Evolutionary conservation across 768 basidiomycete genomes (phyloP).

Genomic region (Tubosaeta sp.): DNA sequence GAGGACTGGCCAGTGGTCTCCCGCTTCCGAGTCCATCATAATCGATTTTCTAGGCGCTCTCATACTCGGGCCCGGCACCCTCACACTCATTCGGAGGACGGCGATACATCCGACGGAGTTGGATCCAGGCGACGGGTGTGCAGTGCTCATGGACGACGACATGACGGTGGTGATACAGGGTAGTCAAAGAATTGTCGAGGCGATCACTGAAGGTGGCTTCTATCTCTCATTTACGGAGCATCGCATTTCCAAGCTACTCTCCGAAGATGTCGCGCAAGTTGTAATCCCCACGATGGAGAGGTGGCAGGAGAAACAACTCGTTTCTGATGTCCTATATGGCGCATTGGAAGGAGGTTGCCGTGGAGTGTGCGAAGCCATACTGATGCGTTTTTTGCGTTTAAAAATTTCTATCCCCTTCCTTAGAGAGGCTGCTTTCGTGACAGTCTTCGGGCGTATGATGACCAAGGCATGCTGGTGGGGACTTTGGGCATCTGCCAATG

Average conservation of each 20-base stretch:
- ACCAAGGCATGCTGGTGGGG: conserved; percentile 10
- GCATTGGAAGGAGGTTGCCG: conserved; percentile 12
- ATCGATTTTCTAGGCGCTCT: conserved; percentile 10
- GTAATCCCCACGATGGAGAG: neutral
- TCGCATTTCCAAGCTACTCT: neutral
- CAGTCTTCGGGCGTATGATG: conserved; percentile 7
- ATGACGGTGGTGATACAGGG: conserved; percentile 12
- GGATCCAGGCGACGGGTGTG: conserved; percentile 11
- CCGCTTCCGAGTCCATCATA: conserved; percentile 1
- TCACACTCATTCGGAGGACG: conserved; percentile 13
- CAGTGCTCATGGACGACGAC: conserved; percentile 18
- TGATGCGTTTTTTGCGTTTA: conserved; percentile 11
- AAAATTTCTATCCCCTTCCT: conserved; percentile 4
- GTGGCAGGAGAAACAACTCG: conserved; percentile 6
- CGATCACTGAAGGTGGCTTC: conserved; percentile 19
- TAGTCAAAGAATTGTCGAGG: conserved; percentile 13
- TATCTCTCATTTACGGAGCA: conserved; percentile 11
- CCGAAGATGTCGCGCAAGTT: neutral
- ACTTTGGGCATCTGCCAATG: conserved; percentile 4
- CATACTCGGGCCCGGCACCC: conserved; percentile 15
- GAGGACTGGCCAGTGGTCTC: conserved; percentile 5
- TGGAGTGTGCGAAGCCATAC: conserved; percentile 13
- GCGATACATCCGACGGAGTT: conserved; percentile 3
- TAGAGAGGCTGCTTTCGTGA: conserved; percentile 1
- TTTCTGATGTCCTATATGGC: conserved; percentile 8